Conservation (phyloP, 176 grass and related monocot species). For the Luzula sylvatica region DNA sequence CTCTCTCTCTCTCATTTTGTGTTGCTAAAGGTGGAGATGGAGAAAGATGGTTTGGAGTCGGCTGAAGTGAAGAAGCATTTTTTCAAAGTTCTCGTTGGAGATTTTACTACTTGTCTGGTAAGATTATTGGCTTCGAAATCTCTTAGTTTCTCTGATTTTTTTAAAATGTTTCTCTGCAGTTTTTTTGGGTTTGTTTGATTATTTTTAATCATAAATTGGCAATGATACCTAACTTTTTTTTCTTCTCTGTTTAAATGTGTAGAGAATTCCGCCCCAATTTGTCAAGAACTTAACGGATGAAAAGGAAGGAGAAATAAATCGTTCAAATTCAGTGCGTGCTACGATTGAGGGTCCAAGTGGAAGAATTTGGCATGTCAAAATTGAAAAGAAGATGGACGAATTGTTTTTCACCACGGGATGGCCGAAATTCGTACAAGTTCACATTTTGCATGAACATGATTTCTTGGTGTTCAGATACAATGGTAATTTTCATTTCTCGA, state of each 20-base stretch:
- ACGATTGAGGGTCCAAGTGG: slow-evolving; percentile 27
- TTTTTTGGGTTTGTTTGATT: not conserved
- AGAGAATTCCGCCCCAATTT: slow-evolving; percentile 15
- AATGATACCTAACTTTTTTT: not conserved
- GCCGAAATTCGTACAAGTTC: slow-evolving; percentile 56
- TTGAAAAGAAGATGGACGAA: slow-evolving; percentile 15
- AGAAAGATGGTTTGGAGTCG: slow-evolving; percentile 9
- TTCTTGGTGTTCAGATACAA: slow-evolving; percentile 59
- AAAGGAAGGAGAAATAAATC: not conserved
- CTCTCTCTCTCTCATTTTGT: too few species aligned
- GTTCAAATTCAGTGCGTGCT: not conserved
- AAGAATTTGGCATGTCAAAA: slow-evolving; percentile 32
- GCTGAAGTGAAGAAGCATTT: slow-evolving; percentile 11
- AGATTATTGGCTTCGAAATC: too few species aligned
- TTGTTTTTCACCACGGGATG: slow-evolving; percentile 50
- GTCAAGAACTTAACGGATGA: slow-evolving; percentile 4
- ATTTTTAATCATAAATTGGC: not conserved
- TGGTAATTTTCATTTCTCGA: slow-evolving; percentile 40
- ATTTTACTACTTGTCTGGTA: slow-evolving; percentile 6
- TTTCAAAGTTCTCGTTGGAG: slow-evolving; percentile 22
- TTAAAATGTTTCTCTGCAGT: not conserved
- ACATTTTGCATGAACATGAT: slow-evolving; percentile 39
- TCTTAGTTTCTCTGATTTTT: not conserved
- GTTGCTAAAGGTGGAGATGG: not conserved
- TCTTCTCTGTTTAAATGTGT: not conserved